Percentiles rank a stretch among this genome's conserved stretches.
These are phyloP conservation scores for Hypholoma fasciculare DNA, from an alignment of 768 basidiomycete genomes.

Conservation along the genomic window DNA sequence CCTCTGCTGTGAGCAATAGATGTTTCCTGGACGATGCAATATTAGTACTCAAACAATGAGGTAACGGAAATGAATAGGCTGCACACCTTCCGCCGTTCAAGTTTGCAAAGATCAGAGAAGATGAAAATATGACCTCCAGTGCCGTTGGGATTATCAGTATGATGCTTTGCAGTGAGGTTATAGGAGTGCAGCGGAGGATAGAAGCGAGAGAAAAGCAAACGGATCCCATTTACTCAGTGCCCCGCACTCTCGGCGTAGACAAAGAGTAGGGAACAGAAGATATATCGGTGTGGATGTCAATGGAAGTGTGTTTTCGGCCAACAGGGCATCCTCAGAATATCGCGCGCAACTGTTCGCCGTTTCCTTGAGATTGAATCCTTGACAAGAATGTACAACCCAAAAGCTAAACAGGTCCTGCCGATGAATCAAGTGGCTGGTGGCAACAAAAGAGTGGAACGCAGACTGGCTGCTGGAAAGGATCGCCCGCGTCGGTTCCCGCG, in stretches of 20 bases:
- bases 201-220: slow-evolving; percentile 71
- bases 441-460: slow-evolving; percentile 30
- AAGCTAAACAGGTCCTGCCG: neutral
- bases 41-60: neutral
- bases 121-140: slow-evolving; percentile 61
- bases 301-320: slow-evolving; percentile 9
- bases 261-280: slow-evolving; percentile 5
- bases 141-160: slow-evolving; percentile 62
- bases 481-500: slow-evolving; percentile 1
- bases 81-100: slow-evolving; percentile 51
- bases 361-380: too few relatives aligned
- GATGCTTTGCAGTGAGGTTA: slow-evolving; percentile 44
- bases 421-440: neutral
- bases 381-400: neutral
- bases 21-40: slow-evolving; percentile 40
- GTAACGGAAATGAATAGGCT: neutral
- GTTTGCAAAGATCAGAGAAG: slow-evolving; percentile 50
- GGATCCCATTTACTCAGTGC: slow-evolving; percentile 42
- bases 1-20: slow-evolving; percentile 61
- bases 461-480: slow-evolving; percentile 25
- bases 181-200: slow-evolving; percentile 68
- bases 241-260: slow-evolving; percentile 3
- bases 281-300: slow-evolving; percentile 1
- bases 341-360: neutral
- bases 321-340: slow-evolving; percentile 16